Conservation (phyloP, 2,329 filamentous ascomycete genomes). For the Bipolaris zeicola region DNA sequence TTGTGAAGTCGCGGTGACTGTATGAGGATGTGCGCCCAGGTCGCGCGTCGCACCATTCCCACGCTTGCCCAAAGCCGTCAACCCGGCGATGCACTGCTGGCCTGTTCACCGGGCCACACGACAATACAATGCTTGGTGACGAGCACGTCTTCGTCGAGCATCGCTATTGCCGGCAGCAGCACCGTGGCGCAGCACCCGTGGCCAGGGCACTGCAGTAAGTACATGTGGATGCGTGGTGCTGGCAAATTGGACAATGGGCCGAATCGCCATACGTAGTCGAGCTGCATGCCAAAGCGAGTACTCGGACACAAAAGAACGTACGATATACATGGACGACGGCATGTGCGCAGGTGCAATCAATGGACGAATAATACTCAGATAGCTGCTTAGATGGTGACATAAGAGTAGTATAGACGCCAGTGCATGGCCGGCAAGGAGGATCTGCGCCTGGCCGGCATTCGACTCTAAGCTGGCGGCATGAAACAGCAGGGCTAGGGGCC, state of each 20-base stretch:
- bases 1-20: conserved; percentile 11
- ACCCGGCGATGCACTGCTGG: conserved; percentile 8
- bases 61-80: conserved; percentile 14
- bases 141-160: conserved; percentile 10
- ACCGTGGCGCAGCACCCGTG: conserved; percentile 3
- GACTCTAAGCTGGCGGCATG: conserved; percentile 42
- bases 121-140: conserved; percentile 2
- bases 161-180: neutral
- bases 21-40: neutral
- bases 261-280: conserved; percentile 1
- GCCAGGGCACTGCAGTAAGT: too few species aligned
- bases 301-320: conserved; percentile 15
- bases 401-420: conserved; percentile 33
- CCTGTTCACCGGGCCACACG: conserved; percentile 4
- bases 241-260: neutral
- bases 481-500: conserved; percentile 38
- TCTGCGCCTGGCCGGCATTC: conserved; percentile 34
- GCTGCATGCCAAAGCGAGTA: conserved; percentile 3
- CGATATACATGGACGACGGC: conserved; percentile 3
- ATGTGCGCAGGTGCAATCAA: conserved; percentile 3
- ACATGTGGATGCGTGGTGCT: too few species aligned
- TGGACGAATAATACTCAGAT: too few species aligned
- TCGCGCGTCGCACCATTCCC: conserved; percentile 13
- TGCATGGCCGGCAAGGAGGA: conserved; percentile 39
- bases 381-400: too few species aligned